Base-by-base conservation (phyloP, 768 basidiomycete genomes). In the Suillus clintonianus region DNA sequence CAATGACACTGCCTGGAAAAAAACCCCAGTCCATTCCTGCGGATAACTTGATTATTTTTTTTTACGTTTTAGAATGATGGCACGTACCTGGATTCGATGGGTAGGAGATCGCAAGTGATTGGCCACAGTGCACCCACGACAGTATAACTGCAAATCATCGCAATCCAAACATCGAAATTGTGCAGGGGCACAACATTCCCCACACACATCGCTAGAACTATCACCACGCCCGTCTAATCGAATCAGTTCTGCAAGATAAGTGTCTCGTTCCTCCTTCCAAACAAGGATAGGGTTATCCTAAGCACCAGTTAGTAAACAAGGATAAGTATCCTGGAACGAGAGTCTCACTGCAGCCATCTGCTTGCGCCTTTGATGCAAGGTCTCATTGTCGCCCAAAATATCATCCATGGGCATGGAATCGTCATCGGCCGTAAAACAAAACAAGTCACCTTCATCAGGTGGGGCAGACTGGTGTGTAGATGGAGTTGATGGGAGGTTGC, bases 11-110 rank as follows among this genome's bases (percentile, higher is more conserved):
- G 36, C 55, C 37, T 68, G 54, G 37, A 70, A 73, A 48, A 60
- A 69, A 4, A 24, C n/a, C 0, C 65, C 65, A 61, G 62, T 68
- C 72, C 72, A 73, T 22, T 51, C 41, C 72, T 70, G 36, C 22
- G 34, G 8, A 15, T 47, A 13, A 70, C 3, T 24, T 39, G 0
- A 11, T n/a, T 5, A 22, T n/a, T 17, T 32, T 63, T 24, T 27
- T 19, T 7, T 42, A 3, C 32, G 7, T 42, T 42, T 42, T 37
- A 14, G 13, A 57, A 5, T 37, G 39, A 53, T 34, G 36, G 11
- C 4, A 62, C 55, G 8, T 3, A 70, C 69, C 67, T 69, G 59
- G 6, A 72, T 42, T n/a, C 55, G 59, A 54, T 72, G 70, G 2
- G 71, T 59, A 1, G 65, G 71, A 14, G 13, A 51, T 6, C 24